A percentile compares a stretch with the other conserved stretches of the same genome.
Conservation (phyloP, 345 rosid genomes). For the Chamaenerion angustifolium region DNA sequence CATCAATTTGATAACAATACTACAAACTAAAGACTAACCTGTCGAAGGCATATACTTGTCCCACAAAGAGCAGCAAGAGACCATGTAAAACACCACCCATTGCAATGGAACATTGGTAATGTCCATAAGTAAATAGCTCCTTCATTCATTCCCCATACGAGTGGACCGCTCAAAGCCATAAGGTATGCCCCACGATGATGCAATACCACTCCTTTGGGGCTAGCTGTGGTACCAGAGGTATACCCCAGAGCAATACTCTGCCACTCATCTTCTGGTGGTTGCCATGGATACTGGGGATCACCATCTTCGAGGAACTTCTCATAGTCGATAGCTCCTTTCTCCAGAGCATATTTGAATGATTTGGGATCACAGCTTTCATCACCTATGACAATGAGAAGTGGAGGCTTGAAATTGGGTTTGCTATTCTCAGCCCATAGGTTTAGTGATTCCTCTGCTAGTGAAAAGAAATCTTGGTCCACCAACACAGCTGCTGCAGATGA, state of each 20-base stretch:
- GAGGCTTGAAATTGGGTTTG: conserved; percentile 32
- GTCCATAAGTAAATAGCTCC: conserved; percentile 89
- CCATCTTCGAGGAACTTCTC: conserved; percentile 64
- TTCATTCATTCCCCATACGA: conserved; percentile 84
- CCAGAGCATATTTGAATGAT: conserved; percentile 34
- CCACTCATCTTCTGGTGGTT: conserved; percentile 89
- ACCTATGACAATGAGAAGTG: conserved; percentile 58
- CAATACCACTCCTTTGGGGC: conserved; percentile 83
- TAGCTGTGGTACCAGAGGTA: conserved; percentile 93
- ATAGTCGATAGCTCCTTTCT: conserved; percentile 71
- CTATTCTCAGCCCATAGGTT: conserved; percentile 38
- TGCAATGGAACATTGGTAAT: conserved; percentile 87
- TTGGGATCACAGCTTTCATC: conserved; percentile 59
- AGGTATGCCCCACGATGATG: conserved; percentile 82
- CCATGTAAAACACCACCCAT: conserved; percentile 91
- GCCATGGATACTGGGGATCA: conserved; percentile 63
- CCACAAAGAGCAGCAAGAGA: conserved; percentile 71
- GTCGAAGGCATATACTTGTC: conserved; percentile 80
- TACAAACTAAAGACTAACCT: conserved; percentile 26
- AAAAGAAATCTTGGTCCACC: conserved; percentile 79
- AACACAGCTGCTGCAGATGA: conserved; percentile 45
- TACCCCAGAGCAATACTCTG: conserved; percentile 87
- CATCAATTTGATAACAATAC: too few relatives aligned
- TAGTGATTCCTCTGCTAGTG: conserved; percentile 63
- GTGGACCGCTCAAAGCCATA: conserved; percentile 51